Conservation (phyloP, 768 basidiomycete species). For the Asterophora lycoperdoides region DNA sequence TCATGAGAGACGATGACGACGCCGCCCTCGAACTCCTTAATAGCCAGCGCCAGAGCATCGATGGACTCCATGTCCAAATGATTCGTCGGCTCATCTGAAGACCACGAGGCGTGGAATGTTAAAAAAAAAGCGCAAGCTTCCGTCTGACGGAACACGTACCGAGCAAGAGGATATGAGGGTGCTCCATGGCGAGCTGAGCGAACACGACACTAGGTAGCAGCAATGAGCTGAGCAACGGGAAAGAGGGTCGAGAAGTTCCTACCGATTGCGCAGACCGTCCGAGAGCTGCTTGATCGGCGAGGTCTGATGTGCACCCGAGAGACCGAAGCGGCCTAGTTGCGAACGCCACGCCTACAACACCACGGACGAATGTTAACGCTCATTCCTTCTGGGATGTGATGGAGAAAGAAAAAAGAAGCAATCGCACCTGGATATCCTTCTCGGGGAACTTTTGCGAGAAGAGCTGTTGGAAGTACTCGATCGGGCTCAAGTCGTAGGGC, state of each 20-base stretch:
- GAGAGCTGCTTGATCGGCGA: slow-evolving; percentile 91
- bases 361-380: background rate
- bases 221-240: slow-evolving; percentile 6
- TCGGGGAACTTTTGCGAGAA: slow-evolving; percentile 87
- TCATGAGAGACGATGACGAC: slow-evolving; percentile 99
- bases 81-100: slow-evolving; percentile 86
- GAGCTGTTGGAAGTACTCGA: slow-evolving; percentile 88
- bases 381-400: too few species aligned
- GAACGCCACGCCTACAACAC: slow-evolving; percentile 77
- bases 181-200: slow-evolving; percentile 94
- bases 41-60: slow-evolving; percentile 90
- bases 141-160: slow-evolving; percentile 33
- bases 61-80: slow-evolving; percentile 98
- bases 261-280: slow-evolving; percentile 95
- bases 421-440: slow-evolving; percentile 68
- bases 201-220: slow-evolving; percentile 72
- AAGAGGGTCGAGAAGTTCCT: slow-evolving; percentile 19
- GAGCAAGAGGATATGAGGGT: slow-evolving; percentile 89
- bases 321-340: slow-evolving; percentile 93
- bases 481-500: slow-evolving; percentile 85
- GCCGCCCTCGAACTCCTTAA: slow-evolving; percentile 96
- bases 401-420: background rate
- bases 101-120: background rate
- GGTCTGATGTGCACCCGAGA: slow-evolving; percentile 91
- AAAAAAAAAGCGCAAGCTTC: background rate